Evolutionary conservation across 2,329 filamentous ascomycete genomes (phyloP).

Genomic region (Tolypocladium amazonense): DNA sequence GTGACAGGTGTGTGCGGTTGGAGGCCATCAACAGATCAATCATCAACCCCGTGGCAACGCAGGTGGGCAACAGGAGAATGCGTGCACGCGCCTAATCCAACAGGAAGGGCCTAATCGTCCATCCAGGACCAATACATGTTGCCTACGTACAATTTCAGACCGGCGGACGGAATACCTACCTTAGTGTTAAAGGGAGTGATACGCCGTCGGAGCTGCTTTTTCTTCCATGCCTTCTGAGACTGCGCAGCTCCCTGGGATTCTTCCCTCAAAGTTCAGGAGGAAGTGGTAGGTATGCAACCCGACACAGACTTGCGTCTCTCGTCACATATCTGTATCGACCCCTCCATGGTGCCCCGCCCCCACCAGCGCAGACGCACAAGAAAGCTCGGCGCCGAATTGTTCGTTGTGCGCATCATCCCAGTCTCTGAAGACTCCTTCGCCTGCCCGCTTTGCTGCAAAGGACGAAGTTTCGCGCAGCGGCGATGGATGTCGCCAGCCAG

Average conservation of each 20-base stretch:
- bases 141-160: background rate
- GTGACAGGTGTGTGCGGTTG: background rate
- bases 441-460: background rate
- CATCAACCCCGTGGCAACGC: background rate
- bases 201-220: no score
- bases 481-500: background rate
- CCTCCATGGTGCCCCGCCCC: conserved; percentile 1
- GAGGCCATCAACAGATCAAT: background rate
- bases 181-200: no score
- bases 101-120: no score
- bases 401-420: background rate
- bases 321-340: no score
- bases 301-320: no score
- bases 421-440: background rate
- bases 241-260: no score
- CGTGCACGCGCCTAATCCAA: no score
- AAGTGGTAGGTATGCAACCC: no score
- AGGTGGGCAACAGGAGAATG: background rate
- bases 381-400: background rate
- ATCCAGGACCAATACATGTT: no score
- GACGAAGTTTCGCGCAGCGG: background rate
- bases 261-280: no score
- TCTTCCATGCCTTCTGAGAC: no score
- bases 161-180: no score
- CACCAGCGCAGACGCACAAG: background rate